phyloP scores from a whole-genome alignment of 2,329 filamentous ascomycete genomes.

The Biscogniauxia marginata region DNA sequence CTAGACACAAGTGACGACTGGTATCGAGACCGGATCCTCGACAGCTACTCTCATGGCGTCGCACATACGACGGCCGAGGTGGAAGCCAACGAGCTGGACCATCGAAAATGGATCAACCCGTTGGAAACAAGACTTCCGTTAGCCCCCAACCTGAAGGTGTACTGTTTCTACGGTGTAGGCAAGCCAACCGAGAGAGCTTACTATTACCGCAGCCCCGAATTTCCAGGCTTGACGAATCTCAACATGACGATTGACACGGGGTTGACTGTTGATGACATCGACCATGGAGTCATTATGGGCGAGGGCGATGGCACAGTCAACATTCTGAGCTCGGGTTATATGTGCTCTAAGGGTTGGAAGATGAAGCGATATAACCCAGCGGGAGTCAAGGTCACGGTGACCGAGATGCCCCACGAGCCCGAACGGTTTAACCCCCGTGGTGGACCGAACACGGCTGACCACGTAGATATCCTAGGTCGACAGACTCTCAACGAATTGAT shows the following conservation, averaged over 20 bases:
- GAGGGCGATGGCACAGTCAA: constrained; percentile 97
- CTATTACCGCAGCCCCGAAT: constrained; percentile 74
- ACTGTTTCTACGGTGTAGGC: constrained; percentile 94
- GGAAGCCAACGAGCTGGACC: constrained; percentile 74
- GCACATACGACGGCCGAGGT: constrained; percentile 79
- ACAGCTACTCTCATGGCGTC: constrained; percentile 84
- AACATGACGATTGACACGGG: constrained; percentile 74
- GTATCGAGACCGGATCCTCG: constrained; percentile 73
- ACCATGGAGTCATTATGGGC: constrained; percentile 92
- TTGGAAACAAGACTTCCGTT: constrained; percentile 83
- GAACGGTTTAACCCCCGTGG: constrained; percentile 84
- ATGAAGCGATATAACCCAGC: constrained; percentile 93
- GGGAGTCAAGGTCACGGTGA: constrained; percentile 75
- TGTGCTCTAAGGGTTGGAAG: constrained; percentile 94
- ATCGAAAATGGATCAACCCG: constrained; percentile 90
- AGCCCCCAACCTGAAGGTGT: constrained; percentile 88
- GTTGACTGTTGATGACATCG: constrained; percentile 58
- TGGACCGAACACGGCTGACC: constrained; percentile 73
- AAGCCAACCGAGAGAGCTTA: constrained; percentile 93
- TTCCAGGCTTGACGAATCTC: constrained; percentile 61
- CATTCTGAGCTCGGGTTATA: constrained; percentile 87
- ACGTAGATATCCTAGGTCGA: constrained; percentile 92
- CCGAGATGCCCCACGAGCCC: constrained; percentile 96
- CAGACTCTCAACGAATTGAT: constrained; percentile 90
- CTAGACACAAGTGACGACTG: constrained; percentile 77